These are phyloP conservation scores for Mycena sp. DNA, from an alignment of 1,284 basidiomycete genomes.

Conservation along the genomic window DNA sequence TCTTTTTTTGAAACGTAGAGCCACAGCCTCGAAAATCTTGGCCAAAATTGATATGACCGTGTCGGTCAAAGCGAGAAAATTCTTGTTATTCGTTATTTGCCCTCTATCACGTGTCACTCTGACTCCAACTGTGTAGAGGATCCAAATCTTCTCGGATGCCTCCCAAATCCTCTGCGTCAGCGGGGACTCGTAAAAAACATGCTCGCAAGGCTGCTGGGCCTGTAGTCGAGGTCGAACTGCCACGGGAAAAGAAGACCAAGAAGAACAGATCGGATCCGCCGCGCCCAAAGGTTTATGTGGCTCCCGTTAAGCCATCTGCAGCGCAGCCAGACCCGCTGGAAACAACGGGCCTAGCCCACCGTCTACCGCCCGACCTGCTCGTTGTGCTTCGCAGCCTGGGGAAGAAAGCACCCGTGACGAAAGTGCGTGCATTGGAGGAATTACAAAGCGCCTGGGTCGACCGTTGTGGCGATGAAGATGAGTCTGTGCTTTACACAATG, in stretches of 20 bases:
- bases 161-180: slow-evolving; percentile 79
- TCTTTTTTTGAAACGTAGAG: too few species aligned
- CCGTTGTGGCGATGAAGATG: slow-evolving; percentile 36
- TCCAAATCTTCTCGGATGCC: too few species aligned
- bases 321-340: slow-evolving; percentile 92
- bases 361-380: slow-evolving; percentile 85
- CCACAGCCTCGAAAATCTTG: too few species aligned
- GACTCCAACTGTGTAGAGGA: too few species aligned
- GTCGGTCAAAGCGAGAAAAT: too few species aligned
- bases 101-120: too few species aligned
- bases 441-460: slow-evolving; percentile 78
- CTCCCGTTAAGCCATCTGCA: slow-evolving; percentile 87
- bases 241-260: slow-evolving; percentile 62
- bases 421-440: slow-evolving; percentile 89
- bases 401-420: slow-evolving; percentile 94
- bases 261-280: slow-evolving; percentile 52
- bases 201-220: slow-evolving; percentile 67
- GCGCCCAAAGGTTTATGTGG: slow-evolving; percentile 82
- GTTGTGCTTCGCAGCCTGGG: slow-evolving; percentile 84
- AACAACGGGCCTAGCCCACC: slow-evolving; percentile 80
- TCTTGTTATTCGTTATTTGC: too few species aligned
- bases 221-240: slow-evolving; percentile 31
- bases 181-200: slow-evolving; percentile 89
- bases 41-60: too few species aligned
- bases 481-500: slow-evolving; percentile 10